Percentiles rank a stretch among this genome's conserved stretches.
These are phyloP conservation scores for Ettlia oleoabundans DNA, from an alignment of 139 green algal species.

Conservation along the genomic window DNA sequence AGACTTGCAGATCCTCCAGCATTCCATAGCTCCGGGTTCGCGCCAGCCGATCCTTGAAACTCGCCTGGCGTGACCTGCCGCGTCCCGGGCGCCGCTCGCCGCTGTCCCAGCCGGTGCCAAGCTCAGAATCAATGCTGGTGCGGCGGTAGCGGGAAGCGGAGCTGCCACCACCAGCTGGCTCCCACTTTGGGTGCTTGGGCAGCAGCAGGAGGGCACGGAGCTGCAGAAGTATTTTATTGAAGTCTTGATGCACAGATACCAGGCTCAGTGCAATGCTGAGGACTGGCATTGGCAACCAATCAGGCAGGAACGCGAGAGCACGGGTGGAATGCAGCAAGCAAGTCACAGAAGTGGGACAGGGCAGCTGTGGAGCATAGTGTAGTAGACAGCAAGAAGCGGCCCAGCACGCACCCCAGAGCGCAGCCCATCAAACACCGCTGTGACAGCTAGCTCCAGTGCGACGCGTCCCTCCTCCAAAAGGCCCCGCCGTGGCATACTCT, in stretches of 20 bases:
- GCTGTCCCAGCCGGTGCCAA: neutral
- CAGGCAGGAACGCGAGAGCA: no score
- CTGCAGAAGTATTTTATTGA: no score
- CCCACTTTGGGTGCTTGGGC: slow-evolving; percentile 24
- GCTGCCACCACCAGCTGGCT: neutral
- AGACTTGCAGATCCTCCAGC: slow-evolving; percentile 43
- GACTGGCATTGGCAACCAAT: no score
- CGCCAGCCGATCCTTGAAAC: neutral
- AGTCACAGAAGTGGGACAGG: no score
- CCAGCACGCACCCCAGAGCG: slow-evolving; percentile 48
- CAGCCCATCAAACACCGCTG: slow-evolving; percentile 52
- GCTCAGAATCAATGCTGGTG: neutral
- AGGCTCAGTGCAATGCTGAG: no score
- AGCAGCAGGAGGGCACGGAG: slow-evolving; percentile 42
- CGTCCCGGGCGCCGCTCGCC: neutral
- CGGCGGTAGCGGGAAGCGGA: no score
- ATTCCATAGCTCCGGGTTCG: slow-evolving; percentile 12
- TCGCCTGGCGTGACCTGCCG: neutral
- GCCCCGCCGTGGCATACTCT: slow-evolving; percentile 35
- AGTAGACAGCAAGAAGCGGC: no score
- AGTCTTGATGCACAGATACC: no score
- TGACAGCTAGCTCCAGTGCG: slow-evolving; percentile 61
- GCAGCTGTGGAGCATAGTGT: no score
- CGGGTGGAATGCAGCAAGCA: no score
- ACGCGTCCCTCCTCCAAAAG: slow-evolving; percentile 67